A percentile compares a stretch with the other conserved stretches of the same genome.
These are phyloP conservation scores for Rhodotorula graminis DNA, from an alignment of 768 basidiomycete genomes.

Conservation along the genomic window DNA sequence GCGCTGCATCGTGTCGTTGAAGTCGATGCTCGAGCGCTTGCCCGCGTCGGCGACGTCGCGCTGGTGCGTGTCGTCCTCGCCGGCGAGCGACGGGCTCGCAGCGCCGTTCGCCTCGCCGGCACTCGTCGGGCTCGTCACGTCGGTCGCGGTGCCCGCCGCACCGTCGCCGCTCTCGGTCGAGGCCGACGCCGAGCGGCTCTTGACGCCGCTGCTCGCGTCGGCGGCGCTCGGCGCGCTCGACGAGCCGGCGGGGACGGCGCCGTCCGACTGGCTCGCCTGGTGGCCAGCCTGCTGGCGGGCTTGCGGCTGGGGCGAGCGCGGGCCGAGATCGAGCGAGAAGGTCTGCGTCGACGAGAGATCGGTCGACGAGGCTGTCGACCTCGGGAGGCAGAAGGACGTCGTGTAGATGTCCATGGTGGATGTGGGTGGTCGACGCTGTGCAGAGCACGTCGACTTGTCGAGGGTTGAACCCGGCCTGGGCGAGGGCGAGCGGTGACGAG, in stretches of 20 bases:
- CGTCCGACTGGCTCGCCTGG: conserved; percentile 6
- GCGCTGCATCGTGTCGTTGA: conserved; percentile 67
- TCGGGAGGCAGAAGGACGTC: conserved; percentile 86
- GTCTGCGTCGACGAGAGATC: conserved; percentile 40
- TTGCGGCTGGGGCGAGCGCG: not conserved
- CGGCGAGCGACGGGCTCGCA: not conserved
- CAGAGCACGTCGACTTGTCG: no score
- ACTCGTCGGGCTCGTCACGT: not conserved
- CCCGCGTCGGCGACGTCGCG: not conserved
- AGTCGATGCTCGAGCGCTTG: conserved; percentile 20
- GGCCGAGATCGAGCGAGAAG: conserved; percentile 29
- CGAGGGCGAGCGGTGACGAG: no score
- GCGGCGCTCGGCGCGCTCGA: not conserved
- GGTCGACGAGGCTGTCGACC: conserved; percentile 56
- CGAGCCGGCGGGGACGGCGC: not conserved
- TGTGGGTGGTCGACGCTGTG: not conserved
- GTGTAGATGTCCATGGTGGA: conserved; percentile 86
- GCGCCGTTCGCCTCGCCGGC: not conserved
- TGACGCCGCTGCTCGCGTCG: not conserved
- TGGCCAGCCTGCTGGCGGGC: not conserved
- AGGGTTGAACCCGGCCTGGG: no score
- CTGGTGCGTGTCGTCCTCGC: not conserved
- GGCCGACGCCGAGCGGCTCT: conserved; percentile 2
- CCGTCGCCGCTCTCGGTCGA: not conserved
- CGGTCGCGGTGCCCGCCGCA: not conserved